Base-by-base conservation (phyloP, 805 yeast species). In the Clavispora santaluciae region DNA sequence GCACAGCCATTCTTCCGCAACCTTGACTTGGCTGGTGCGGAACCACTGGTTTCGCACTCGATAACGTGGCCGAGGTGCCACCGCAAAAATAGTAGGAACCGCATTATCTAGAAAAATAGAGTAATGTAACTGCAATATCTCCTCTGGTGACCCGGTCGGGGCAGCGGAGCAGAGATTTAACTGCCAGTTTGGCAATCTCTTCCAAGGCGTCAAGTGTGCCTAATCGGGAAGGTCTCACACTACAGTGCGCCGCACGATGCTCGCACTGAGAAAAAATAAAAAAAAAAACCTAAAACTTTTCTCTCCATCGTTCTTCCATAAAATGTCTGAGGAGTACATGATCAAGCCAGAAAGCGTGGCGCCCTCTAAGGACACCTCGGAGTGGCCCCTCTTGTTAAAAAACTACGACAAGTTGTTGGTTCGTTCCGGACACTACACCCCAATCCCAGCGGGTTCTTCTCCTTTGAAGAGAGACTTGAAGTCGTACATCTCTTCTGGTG, bases 351-450 rank as follows among this genome's bases (percentile, higher is more conserved):
- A 87, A 64, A 72, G 75, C 52, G 76, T 80, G 49, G 76, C 82
- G 44, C 85, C 95, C 30, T 70, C 90, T 28, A 80, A 81, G 53
- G 93, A 90, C 67, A 83, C 98, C 44, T 80, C 95, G 44, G 87
- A 85, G 54, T 93, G 98, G 98, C 99, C 99, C 23, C 76, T 93
- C 57, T 75, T 93, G 56, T 75, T 93, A 65, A 93, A 93, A 66
- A 83, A 91, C 74, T 93, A 83, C 68, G 98, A 93, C 74, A 85
- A 90, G 70, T 74, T 93, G 44, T 75, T 90, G 49, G 97, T 93
- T 41, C 85, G 99, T 75, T 83, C 95, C 46, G 95, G 96, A 35
- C 99, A 93, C 64, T 91, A 93, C 65, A 91, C 98, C 34, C 98
- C 98, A 53, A 90, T 90, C 55, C 97, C 98, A 57, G 75, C 91